Percentiles rank a stretch among this genome's conserved stretches.
phyloP scores from a whole-genome alignment of 2,329 filamentous ascomycete genomes.

The Boeremia exigua region DNA sequence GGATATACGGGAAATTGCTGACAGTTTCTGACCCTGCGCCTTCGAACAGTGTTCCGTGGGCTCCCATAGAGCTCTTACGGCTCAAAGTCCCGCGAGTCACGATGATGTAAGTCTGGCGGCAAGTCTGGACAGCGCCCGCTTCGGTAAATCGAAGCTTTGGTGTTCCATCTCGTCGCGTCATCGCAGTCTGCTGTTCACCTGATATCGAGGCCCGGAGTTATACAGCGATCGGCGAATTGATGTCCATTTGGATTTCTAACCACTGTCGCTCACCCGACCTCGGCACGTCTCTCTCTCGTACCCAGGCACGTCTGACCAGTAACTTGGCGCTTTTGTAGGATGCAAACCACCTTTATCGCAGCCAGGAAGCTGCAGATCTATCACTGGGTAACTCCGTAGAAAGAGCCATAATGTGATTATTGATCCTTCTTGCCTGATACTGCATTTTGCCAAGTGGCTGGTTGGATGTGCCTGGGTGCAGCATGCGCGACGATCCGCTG shows the following conservation, averaged over 20 bases:
- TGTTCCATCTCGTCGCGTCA: slow-evolving; percentile 27
- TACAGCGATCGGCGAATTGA: slow-evolving; percentile 24
- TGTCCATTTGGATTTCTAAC: slow-evolving; percentile 26
- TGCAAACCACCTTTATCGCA: too few species aligned
- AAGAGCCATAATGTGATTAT: too few species aligned
- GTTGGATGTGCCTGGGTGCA: too few species aligned
- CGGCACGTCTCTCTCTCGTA: slow-evolving; percentile 22
- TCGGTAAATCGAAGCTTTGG: slow-evolving; percentile 9
- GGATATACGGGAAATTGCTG: slow-evolving; percentile 10
- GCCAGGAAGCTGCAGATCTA: too few species aligned
- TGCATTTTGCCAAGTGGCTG: too few species aligned
- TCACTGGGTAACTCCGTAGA: too few species aligned
- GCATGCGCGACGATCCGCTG: slow-evolving; percentile 37
- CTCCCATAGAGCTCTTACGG: slow-evolving; percentile 3
- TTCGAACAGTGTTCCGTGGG: background rate
- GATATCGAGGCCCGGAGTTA: slow-evolving; percentile 16
- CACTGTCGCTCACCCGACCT: slow-evolving; percentile 37
- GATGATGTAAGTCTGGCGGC: slow-evolving; percentile 30
- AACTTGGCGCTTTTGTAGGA: too few species aligned
- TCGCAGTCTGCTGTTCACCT: slow-evolving; percentile 23
- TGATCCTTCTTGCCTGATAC: too few species aligned
- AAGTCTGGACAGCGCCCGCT: slow-evolving; percentile 18
- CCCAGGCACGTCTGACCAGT: too few species aligned
- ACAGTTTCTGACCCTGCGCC: slow-evolving; percentile 1
- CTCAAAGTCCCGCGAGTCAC: slow-evolving; percentile 16